Conservation (phyloP, 768 basidiomycete genomes). For the Neoboletus magnificus region DNA sequence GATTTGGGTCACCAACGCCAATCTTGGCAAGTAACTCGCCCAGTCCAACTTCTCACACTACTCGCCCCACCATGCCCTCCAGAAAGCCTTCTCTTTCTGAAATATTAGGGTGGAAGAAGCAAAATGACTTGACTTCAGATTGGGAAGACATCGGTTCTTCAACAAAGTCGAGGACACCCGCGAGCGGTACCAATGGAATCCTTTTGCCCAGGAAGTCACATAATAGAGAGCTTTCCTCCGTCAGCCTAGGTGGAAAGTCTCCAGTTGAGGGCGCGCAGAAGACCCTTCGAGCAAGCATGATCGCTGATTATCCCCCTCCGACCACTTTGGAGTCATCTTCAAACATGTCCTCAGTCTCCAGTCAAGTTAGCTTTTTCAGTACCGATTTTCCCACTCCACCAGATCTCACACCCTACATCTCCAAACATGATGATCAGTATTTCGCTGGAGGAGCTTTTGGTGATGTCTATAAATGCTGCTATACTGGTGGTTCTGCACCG, state of each 20-base stretch:
- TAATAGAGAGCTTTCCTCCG: slow-evolving; percentile 30
- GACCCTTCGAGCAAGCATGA: slow-evolving; percentile 35
- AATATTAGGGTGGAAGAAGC: slow-evolving; percentile 54
- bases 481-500: too few species aligned
- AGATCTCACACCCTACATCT: too few species aligned
- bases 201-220: slow-evolving; percentile 24
- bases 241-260: slow-evolving; percentile 27
- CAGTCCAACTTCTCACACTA: slow-evolving; percentile 31
- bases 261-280: slow-evolving; percentile 31
- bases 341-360: slow-evolving; percentile 66
- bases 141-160: slow-evolving; percentile 60
- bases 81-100: slow-evolving; percentile 71
- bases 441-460: too few species aligned
- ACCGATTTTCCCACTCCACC: too few species aligned
- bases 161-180: slow-evolving; percentile 47
- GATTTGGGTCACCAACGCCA: slow-evolving; percentile 46
- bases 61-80: slow-evolving; percentile 38
- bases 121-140: slow-evolving; percentile 52
- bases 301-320: slow-evolving; percentile 56
- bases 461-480: too few species aligned
- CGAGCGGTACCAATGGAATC: slow-evolving; percentile 41
- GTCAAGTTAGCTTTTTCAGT: too few species aligned
- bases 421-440: too few species aligned
- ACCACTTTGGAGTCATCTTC: slow-evolving; percentile 77
- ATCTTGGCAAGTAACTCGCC: slow-evolving; percentile 37